phyloP scores from a whole-genome alignment of 2,329 filamentous ascomycete genomes.

The Fusarium sp. region DNA sequence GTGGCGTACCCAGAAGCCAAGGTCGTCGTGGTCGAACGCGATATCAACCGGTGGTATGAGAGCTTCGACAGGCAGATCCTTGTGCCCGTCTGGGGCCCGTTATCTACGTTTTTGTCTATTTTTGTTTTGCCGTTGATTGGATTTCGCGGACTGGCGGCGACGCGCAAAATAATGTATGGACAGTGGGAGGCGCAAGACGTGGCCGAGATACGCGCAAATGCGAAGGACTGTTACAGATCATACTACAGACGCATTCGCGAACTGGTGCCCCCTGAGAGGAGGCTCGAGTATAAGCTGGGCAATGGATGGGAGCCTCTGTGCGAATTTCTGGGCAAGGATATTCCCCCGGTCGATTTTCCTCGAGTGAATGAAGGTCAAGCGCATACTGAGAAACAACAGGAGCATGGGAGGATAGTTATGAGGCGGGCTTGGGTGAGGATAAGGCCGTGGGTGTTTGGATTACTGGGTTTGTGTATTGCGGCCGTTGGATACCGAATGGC shows the following conservation, averaged over 20 bases:
- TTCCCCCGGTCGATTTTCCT: too few species aligned
- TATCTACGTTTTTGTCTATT: conserved; percentile 63
- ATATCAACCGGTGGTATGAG: conserved; percentile 69
- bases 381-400: too few species aligned
- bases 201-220: conserved; percentile 38
- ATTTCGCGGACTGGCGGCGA: conserved; percentile 73
- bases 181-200: too few species aligned
- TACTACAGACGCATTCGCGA: conserved; percentile 50
- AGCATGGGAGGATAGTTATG: too few species aligned
- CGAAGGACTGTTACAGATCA: conserved; percentile 67
- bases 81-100: conserved; percentile 72
- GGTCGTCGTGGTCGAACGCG: conserved; percentile 72
- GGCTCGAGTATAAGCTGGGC: conserved; percentile 49
- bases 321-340: conserved; percentile 38
- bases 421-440: too few species aligned
- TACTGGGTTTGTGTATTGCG: too few species aligned
- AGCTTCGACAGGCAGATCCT: conserved; percentile 73
- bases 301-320: conserved; percentile 53
- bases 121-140: conserved; percentile 72
- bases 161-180: conserved; percentile 46
- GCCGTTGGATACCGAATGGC: too few species aligned
- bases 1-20: conserved; percentile 78
- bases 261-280: conserved; percentile 44
- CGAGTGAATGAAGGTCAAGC: too few species aligned
- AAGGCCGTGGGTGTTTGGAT: too few species aligned